A percentile compares a stretch with the other conserved stretches of the same genome.
phyloP scores from a whole-genome alignment of 2,329 filamentous ascomycete genomes.

The Ilyonectria sp. region DNA sequence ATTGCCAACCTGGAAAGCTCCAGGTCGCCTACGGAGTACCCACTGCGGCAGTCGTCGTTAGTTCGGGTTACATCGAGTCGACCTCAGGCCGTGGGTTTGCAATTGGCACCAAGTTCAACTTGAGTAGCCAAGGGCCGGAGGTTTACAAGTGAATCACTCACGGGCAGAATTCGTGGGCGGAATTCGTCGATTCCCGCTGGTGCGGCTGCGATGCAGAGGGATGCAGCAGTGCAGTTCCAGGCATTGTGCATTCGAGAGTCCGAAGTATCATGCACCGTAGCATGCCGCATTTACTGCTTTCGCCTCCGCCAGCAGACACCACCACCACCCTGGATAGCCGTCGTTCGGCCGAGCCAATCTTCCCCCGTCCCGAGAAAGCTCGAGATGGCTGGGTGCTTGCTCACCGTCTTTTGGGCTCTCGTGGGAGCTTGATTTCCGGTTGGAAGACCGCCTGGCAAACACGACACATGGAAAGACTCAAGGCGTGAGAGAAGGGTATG shows the following conservation, averaged over 20 bases:
- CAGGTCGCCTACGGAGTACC: neutral
- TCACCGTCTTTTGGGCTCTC: slow-evolving; percentile 29
- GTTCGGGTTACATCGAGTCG: neutral
- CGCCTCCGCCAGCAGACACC: neutral
- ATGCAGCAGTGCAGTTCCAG: slow-evolving; percentile 9
- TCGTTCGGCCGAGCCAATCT: slow-evolving; percentile 14
- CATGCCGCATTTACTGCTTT: slow-evolving; percentile 24
- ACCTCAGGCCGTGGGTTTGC: neutral
- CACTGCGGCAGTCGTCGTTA: slow-evolving; percentile 10
- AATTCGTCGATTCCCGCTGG: slow-evolving; percentile 21
- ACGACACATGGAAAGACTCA: neutral
- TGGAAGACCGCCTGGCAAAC: slow-evolving; percentile 4
- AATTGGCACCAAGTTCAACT: neutral
- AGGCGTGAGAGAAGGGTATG: neutral
- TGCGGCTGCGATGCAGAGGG: slow-evolving; percentile 27
- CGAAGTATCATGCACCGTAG: slow-evolving; percentile 18
- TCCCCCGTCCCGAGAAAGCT: slow-evolving; percentile 13
- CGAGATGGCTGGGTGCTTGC: slow-evolving; percentile 14
- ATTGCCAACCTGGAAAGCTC: neutral
- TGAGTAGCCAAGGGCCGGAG: neutral
- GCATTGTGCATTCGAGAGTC: slow-evolving; percentile 9
- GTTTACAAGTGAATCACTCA: neutral
- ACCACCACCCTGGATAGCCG: slow-evolving; percentile 4
- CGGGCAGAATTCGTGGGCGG: neutral
- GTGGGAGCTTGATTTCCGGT: slow-evolving; percentile 12